A percentile compares a stretch with the other conserved stretches of the same genome.
These are phyloP conservation scores for Amanita thiersii DNA, from an alignment of 768 basidiomycete genomes.

Conservation along the genomic window DNA sequence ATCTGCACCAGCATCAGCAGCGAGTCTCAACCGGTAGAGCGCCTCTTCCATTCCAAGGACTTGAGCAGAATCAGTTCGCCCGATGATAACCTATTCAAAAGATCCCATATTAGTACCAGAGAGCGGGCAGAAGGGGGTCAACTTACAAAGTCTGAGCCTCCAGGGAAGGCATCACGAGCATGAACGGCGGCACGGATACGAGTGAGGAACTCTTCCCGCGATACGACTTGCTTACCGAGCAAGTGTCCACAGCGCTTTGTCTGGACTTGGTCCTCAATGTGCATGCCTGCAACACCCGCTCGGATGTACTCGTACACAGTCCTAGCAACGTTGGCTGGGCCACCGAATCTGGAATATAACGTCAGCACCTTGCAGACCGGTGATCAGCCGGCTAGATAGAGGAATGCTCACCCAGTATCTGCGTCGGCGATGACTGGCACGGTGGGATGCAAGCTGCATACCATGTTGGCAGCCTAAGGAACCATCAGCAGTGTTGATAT, in stretches of 20 bases:
- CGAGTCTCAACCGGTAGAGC: conserved; percentile 53
- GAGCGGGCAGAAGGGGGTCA: neutral
- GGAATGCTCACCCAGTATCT: conserved; percentile 36
- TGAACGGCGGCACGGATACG: conserved; percentile 45
- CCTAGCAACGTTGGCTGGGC: conserved; percentile 46
- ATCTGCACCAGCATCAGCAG: conserved; percentile 67
- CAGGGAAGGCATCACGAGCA: conserved; percentile 38
- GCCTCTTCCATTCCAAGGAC: conserved; percentile 78
- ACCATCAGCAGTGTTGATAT: neutral
- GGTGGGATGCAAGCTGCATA: conserved; percentile 36
- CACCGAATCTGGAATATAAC: conserved; percentile 31
- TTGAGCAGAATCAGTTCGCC: conserved; percentile 72
- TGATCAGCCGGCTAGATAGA: neutral
- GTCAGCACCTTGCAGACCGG: neutral
- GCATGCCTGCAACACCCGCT: conserved; percentile 42
- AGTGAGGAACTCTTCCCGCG: conserved; percentile 38
- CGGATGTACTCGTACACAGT: conserved; percentile 42
- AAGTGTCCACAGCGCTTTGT: conserved; percentile 51
- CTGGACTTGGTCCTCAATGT: conserved; percentile 52
- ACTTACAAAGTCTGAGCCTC: conserved; percentile 9
- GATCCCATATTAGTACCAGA: neutral
- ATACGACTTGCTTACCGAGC: conserved; percentile 44
- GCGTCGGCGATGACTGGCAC: conserved; percentile 48
- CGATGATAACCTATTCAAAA: conserved; percentile 50
- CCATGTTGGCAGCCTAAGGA: conserved; percentile 35